Base-by-base conservation (phyloP, 2,329 filamentous ascomycete genomes). In the Cadophora sp. region DNA sequence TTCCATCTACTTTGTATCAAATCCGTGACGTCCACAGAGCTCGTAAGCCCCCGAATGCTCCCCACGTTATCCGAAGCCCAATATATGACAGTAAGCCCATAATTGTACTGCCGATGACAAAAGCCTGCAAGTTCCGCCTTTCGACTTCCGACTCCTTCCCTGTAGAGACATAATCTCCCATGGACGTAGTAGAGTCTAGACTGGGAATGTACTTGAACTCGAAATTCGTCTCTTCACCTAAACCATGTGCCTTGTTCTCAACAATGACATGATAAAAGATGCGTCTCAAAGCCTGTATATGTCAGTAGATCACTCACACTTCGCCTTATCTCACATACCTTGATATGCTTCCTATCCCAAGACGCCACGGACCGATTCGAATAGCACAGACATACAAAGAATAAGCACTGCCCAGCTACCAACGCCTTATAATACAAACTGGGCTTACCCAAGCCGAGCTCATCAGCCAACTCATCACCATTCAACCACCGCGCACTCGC, bases 401-500 rank as follows among this genome's bases (percentile, higher is more conserved):
- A 73, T 5, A 75, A 67, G 55, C 74, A 76, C 59, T 76, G 75
- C 4, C 75, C 73, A 1, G 71, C 72, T 11, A 76, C 75, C 1
- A 77, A 51, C 1, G 70, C 68, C 37, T 67, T 73, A 22, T 75
- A 76, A 62, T 75, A 77, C 11, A 71, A 61, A n/a, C 68, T 62
- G 3, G 75, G 72, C 1, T 65, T 62, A 1, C 59, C 69, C 11
- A 77, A 43, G 5, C 69, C 87, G 9, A 94, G 82, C 1, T 81
- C 82, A 73, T 88, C 83, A 34, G 85, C 83, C 0, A 94, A 83
- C 19, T 87, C 83, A 40, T 85, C 81, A 3, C 92, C 91, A 75
- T 93, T 93, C 19, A 94, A 82, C 84, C 89, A 91, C 67, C 91
- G 84, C 5, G 88, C 87, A 76, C 87, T 86, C 0, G 91, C 92